Evolutionary conservation across 148 eudicot species (phyloP).

Genomic region (Suaeda aralocaspica): DNA sequence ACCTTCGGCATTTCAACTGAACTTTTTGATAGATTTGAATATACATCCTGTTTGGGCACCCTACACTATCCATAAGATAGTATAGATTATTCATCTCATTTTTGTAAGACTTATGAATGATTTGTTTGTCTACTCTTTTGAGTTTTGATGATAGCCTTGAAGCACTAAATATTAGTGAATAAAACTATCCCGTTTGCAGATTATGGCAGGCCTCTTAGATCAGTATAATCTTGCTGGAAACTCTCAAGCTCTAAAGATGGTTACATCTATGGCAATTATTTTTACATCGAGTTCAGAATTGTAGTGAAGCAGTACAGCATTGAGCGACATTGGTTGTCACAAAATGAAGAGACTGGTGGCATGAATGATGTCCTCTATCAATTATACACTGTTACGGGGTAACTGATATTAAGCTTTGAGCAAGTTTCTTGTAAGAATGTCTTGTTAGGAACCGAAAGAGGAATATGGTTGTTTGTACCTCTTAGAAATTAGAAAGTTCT

Average conservation of each 20-base stretch:
- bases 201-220: slow-evolving; percentile 91
- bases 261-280: slow-evolving; percentile 77
- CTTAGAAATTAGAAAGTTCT: no score
- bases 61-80: slow-evolving; percentile 99
- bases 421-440: slow-evolving; percentile 7
- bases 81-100: slow-evolving; percentile 13
- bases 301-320: slow-evolving; percentile 58
- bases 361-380: slow-evolving; percentile 88
- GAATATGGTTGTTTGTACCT: background rate
- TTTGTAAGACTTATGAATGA: no score
- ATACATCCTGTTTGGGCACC: slow-evolving; percentile 95
- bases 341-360: slow-evolving; percentile 93
- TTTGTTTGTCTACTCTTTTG: no score
- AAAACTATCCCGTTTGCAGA: slow-evolving; percentile 31
- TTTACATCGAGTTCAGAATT: slow-evolving; percentile 75
- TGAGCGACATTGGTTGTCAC: slow-evolving; percentile 64
- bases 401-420: background rate
- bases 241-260: slow-evolving; percentile 64
- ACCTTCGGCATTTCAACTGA: slow-evolving; percentile 90
- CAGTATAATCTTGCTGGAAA: slow-evolving; percentile 64
- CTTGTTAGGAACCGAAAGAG: background rate
- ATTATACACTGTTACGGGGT: slow-evolving; percentile 58
- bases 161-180: background rate
- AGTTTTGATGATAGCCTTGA: background rate
- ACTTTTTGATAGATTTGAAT: slow-evolving; percentile 68